A percentile compares a stretch with the other conserved stretches of the same genome.
Conservation (phyloP, 768 basidiomycete genomes). For the Trametes cingulata region DNA sequence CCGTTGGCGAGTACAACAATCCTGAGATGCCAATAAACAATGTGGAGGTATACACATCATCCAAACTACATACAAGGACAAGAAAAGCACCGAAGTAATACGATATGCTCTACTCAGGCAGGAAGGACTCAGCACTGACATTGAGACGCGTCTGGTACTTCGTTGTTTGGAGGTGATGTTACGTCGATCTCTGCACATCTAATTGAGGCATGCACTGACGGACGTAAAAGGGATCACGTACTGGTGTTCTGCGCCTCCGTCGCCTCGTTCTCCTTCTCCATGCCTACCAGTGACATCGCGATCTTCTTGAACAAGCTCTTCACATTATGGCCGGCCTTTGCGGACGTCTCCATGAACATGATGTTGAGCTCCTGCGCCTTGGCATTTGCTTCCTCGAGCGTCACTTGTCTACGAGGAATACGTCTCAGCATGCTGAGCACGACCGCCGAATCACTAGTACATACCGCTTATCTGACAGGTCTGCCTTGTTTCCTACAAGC, state of each 20-base stretch:
- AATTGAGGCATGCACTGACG: not conserved
- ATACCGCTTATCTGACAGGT: slow-evolving; percentile 96
- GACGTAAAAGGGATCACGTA: slow-evolving; percentile 34
- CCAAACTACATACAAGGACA: slow-evolving; percentile 16
- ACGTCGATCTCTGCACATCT: slow-evolving; percentile 81
- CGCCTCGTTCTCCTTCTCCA: slow-evolving; percentile 77
- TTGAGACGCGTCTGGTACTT: slow-evolving; percentile 84
- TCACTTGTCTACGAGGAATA: slow-evolving; percentile 80
- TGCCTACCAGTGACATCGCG: slow-evolving; percentile 95
- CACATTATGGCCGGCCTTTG: slow-evolving; percentile 98
- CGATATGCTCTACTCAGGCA: slow-evolving; percentile 4
- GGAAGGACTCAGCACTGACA: slow-evolving; percentile 68
- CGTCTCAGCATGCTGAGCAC: not conserved
- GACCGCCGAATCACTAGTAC: slow-evolving; percentile 36
- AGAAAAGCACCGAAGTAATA: slow-evolving; percentile 9
- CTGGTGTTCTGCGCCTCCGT: slow-evolving; percentile 48
- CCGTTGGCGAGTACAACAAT: slow-evolving; percentile 11
- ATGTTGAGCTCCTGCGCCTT: slow-evolving; percentile 89
- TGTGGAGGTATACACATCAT: slow-evolving; percentile 13
- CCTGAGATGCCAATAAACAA: slow-evolving; percentile 12
- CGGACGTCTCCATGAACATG: slow-evolving; percentile 99
- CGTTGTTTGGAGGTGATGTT: slow-evolving; percentile 62
- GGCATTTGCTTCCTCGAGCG: slow-evolving; percentile 92
- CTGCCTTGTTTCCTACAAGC: slow-evolving; percentile 98
- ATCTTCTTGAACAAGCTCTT: slow-evolving; percentile 99